These are phyloP conservation scores for Colletotrichum tanaceti DNA, from an alignment of 2,329 filamentous ascomycete genomes.

Conservation along the genomic window DNA sequence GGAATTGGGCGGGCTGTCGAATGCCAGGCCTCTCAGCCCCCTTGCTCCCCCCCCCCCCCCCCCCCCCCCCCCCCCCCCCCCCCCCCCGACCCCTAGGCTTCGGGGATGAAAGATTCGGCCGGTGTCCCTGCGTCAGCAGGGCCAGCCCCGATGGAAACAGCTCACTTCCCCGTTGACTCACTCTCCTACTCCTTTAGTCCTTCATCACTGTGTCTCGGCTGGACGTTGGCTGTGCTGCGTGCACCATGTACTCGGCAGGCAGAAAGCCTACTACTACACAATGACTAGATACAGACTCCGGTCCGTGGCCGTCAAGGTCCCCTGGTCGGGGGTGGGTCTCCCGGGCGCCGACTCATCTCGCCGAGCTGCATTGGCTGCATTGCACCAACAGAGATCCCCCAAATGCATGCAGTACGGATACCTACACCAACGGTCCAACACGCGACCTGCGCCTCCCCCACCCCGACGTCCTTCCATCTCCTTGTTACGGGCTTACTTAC, in stretches of 20 bases:
- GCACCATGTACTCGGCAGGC: neutral
- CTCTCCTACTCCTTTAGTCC: neutral
- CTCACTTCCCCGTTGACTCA: conserved; percentile 10
- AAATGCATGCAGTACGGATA: neutral
- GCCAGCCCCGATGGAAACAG: conserved; percentile 10
- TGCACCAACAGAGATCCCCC: conserved; percentile 1
- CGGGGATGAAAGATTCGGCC: too few relatives aligned
- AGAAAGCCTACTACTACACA: neutral
- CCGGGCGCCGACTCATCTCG: conserved; percentile 7
- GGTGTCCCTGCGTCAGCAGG: too few relatives aligned
- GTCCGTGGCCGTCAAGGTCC: conserved; percentile 28
- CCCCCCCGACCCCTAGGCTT: too few relatives aligned
- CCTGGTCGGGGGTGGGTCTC: conserved; percentile 14
- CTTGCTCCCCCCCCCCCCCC: too few relatives aligned
- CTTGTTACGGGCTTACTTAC: conserved; percentile 27
- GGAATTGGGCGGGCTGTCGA: too few relatives aligned
- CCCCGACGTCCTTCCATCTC: neutral
- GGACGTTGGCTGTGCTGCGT: conserved; percentile 23
- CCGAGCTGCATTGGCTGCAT: neutral
- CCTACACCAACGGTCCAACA: neutral
- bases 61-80: too few relatives aligned
- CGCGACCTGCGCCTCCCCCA: neutral
- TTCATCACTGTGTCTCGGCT: neutral
- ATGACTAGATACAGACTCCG: conserved; percentile 5
- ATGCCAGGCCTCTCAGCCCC: too few relatives aligned